Evolutionary conservation across 352 stramenopile species (phyloP).

Genomic region (Phytopythium ostracodes): DNA sequence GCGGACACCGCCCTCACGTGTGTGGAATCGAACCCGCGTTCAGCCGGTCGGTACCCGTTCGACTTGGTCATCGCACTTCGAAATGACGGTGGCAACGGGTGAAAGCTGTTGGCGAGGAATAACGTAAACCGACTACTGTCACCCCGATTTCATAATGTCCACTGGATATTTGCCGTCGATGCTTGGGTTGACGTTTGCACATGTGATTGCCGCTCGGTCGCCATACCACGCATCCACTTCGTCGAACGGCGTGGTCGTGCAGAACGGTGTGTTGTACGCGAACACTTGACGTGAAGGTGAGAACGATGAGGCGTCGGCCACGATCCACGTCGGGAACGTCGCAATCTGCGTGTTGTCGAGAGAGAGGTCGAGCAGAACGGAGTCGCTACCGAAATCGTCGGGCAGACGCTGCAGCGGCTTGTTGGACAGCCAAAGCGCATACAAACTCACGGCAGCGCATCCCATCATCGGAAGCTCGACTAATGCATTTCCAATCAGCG

Average conservation of each 20-base stretch:
- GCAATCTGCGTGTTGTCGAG: slow-evolving; percentile 12
- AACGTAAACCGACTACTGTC: too few relatives aligned
- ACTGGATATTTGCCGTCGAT: too few relatives aligned
- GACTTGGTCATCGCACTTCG: too few relatives aligned
- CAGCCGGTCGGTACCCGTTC: too few relatives aligned
- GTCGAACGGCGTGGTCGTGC: background rate
- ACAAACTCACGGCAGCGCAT: background rate
- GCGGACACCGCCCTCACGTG: background rate
- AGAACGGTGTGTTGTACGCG: slow-evolving; percentile 13
- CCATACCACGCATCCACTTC: too few relatives aligned
- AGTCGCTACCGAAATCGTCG: background rate
- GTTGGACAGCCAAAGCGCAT: slow-evolving; percentile 9
- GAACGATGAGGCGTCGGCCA: background rate
- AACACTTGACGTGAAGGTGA: slow-evolving; percentile 1
- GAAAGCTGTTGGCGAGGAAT: too few relatives aligned
- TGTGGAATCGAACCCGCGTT: too few relatives aligned
- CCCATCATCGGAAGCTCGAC: background rate
- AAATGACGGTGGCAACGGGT: too few relatives aligned
- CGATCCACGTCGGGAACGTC: slow-evolving; percentile 11
- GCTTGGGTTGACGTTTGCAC: too few relatives aligned
- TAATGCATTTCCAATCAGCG: slow-evolving; percentile 16
- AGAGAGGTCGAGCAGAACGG: slow-evolving; percentile 5
- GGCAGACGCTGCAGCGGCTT: slow-evolving; percentile 13
- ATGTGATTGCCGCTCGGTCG: too few relatives aligned
- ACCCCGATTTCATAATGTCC: too few relatives aligned